Evolutionary conservation across 2,329 filamentous ascomycete genomes (phyloP), one percentile per base, ranked within the genome.

Genomic region (Fusarium sp.): DNA sequence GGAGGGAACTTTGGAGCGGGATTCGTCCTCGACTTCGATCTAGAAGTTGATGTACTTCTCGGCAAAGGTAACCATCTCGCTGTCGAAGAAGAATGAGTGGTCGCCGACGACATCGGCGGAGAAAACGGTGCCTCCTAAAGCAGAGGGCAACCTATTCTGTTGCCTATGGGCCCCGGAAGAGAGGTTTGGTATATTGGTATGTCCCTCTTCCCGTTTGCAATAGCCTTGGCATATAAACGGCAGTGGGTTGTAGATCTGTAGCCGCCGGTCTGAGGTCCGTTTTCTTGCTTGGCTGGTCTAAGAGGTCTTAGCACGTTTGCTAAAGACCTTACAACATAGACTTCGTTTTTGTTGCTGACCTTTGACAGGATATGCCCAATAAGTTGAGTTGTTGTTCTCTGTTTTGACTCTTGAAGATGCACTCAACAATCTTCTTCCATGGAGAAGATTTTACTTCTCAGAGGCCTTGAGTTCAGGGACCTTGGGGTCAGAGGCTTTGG

Each of bases 31-130:
- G 78, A 97, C 94, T 67, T 94, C 88, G 78, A 99, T 97, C 83
- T 99, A 96, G 77, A 99, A 98, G 81, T 99, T 96, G 70, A 99
- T 94, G 79, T 94, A 90, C 84, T 99, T 99, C 83, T 98, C 96
- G 55, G 94, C 91, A 79, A 97, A 98, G 1, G 95, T 98, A 78
- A 93, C 97, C 92, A 99, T 97, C 79, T 96, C 92, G 78, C 99
- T 99, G 83, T 94, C 92, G 86, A 99, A 99, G 87, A 96, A 99
- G 85, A 99, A 98, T 57, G 90, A 89, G 84, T 98, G 98, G 77
- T 98, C 94, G 72, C 97, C 96, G 9, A 87, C 78, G 55, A 94
- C 89, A 77, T 94, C 93, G 47, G 94, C 96, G 0, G 94, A 97
- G 81, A 99, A 99, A 69, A 98, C 96, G 78, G 14, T 7, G 9